Evolutionary conservation across 2,329 filamentous ascomycete genomes (phyloP), one percentile per base, ranked within the genome.

Genomic region (Cadophora luteo-olivacea): DNA sequence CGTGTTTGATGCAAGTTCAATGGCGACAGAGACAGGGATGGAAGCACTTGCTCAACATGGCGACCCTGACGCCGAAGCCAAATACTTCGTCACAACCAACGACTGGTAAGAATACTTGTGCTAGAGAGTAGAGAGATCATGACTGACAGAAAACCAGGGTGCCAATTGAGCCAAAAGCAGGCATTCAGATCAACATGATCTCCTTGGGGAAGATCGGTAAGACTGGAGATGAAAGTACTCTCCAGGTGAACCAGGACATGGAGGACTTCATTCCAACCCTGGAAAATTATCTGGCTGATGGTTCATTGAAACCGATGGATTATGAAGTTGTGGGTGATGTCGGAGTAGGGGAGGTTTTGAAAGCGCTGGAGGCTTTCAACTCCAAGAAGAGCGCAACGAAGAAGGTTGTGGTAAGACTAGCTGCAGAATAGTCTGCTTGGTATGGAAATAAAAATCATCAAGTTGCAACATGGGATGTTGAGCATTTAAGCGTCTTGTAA

Each of bases 31-130:
- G 9, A 68, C 77, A 0, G 79, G 77, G 25, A 70, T 79, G 48
- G 74, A 75, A 57, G 77, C 77, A 14, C 73, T 82, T 0, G 70
- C 73, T 49, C 64, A 72, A 32, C 58, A 72, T 11, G 52, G 63
- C 7, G 49, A 64, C 58, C 75, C 78, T 1, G 72, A 67, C 1
- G 75, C 65, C 1, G 38, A 61, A 11, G 49, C 61, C 3, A 81
- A 80, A 62, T 77, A 75, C 52, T 79, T 80, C 51, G 69, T 75
- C 0, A 79, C 77, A 0, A 77, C 77, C 1, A 78, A 81, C 69
- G 77, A 78, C 61, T 80, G 78, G 80, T 81, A 68, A 70, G 71
- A 5, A 5, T n/a, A 12, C n/a, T 29, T 29, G 29, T 29, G 29
- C 14, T 8, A 33, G 2, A 16, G n/a, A 16, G 9, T 11, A 14